Percentiles rank a stretch among this genome's conserved stretches.
These are phyloP conservation scores for Cercospora sp. DNA, from an alignment of 2,329 filamentous ascomycete genomes.

Conservation along the genomic window DNA sequence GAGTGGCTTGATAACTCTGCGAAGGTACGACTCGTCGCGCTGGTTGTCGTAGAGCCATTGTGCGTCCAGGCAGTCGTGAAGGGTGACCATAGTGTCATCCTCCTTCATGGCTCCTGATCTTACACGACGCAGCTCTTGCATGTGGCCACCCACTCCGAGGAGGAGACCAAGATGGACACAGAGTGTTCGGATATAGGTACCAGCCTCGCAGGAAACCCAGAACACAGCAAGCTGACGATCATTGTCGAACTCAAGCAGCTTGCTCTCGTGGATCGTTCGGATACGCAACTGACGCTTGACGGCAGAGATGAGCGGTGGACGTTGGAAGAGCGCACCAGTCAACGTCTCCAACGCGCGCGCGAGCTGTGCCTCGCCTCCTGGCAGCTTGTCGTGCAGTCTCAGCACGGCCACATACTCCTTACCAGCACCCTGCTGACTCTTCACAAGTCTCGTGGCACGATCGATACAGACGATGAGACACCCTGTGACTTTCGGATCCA, in stretches of 20 bases:
- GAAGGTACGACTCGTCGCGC: constrained; percentile 87
- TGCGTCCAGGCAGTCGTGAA: constrained; percentile 93
- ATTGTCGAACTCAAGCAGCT: constrained; percentile 94
- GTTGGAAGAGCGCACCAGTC: constrained; percentile 95
- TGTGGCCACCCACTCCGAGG: constrained; percentile 85
- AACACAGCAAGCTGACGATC: constrained; percentile 96
- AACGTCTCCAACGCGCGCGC: constrained; percentile 91
- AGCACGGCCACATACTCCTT: constrained; percentile 99
- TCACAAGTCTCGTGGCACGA: constrained; percentile 94
- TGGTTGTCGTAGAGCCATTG: constrained; percentile 97
- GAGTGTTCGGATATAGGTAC: constrained; percentile 97
- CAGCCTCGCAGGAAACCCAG: constrained; percentile 98
- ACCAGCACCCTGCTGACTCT: constrained; percentile 97
- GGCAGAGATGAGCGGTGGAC: constrained; percentile 93
- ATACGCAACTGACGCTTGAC: constrained; percentile 99
- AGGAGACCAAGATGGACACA: constrained; percentile 86
- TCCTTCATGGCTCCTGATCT: constrained; percentile 94
- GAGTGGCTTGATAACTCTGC: constrained; percentile 85
- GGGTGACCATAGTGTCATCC: constrained; percentile 81
- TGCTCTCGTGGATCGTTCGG: constrained; percentile 96
- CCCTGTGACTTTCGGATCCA: constrained; percentile 97
- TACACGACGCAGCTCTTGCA: constrained; percentile 96
- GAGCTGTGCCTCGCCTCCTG: constrained; percentile 90
- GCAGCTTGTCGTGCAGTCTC: constrained; percentile 90
- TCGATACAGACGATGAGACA: constrained; percentile 95